Percentiles rank a stretch among this genome's conserved stretches.
Conservation (phyloP, 257 asterid species). For the Plantago ovata region DNA sequence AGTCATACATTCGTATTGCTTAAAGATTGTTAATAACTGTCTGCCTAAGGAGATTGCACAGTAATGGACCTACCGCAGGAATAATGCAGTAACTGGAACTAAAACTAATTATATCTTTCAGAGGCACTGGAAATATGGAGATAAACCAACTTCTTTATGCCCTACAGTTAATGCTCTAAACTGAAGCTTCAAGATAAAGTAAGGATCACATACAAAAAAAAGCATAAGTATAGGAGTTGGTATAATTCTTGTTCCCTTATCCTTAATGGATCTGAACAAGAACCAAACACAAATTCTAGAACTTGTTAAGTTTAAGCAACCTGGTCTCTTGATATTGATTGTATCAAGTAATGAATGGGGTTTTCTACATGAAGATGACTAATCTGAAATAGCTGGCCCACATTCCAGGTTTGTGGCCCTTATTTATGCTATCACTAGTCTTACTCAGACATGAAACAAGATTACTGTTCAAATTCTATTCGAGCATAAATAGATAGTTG, state of each 20-base stretch:
- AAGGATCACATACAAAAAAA: conserved; percentile 19
- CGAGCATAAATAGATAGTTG: conserved; percentile 10
- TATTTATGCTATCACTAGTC: conserved; percentile 12
- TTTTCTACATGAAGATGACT: conserved; percentile 16
- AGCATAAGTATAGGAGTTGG: conserved; percentile 22
- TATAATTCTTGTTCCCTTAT: conserved; percentile 24
- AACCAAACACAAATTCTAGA: conserved; percentile 12
- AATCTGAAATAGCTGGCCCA: conserved; percentile 17
- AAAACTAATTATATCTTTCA: conserved; percentile 6
- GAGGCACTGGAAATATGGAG: conserved; percentile 6
- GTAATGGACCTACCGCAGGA: conserved; percentile 21
- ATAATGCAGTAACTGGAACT: conserved; percentile 3
- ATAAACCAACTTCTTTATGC: conserved; percentile 10
- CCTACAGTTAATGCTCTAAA: conserved; percentile 14
- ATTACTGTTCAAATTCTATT: conserved; percentile 14
- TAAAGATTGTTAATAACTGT: conserved; percentile 9
- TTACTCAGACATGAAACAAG: conserved; percentile 2
- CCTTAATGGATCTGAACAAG: conserved; percentile 18
- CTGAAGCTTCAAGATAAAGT: conserved; percentile 17
- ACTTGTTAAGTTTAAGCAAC: conserved; percentile 14
- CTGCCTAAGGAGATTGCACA: conserved; percentile 30
- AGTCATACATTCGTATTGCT: conserved; percentile 1
- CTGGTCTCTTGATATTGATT: conserved; percentile 14
- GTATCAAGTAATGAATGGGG: neutral
- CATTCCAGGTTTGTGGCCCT: conserved; percentile 20